Conservation (phyloP, 2,329 filamentous ascomycete genomes). For the Sordariomycetes sp. region DNA sequence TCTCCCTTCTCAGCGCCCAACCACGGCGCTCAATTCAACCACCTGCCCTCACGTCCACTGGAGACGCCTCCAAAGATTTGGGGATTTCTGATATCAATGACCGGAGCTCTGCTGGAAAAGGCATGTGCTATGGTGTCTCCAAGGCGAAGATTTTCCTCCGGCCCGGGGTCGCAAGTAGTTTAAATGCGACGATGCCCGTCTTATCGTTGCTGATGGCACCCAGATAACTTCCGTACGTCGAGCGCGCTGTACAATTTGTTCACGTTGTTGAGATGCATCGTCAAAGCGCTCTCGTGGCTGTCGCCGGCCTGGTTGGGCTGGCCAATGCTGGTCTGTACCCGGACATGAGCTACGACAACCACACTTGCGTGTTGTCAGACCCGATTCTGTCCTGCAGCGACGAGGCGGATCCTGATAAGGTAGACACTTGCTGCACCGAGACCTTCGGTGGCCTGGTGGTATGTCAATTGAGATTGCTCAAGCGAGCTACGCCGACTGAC, state of each 20-base stretch:
- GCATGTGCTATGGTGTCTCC: too few species aligned
- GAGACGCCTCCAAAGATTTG: too few species aligned
- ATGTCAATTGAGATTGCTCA: conserved; percentile 7
- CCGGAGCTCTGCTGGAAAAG: neutral
- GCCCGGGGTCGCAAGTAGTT: too few species aligned
- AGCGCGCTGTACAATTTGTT: too few species aligned
- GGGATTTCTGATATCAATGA: too few species aligned
- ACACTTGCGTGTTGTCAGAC: conserved; percentile 40
- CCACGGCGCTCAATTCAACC: neutral
- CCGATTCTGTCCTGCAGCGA: conserved; percentile 38
- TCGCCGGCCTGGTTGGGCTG: conserved; percentile 18
- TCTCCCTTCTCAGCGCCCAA: neutral
- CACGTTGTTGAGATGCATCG: conserved; percentile 19
- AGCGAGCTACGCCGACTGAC: too few species aligned
- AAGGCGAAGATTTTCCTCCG: too few species aligned
- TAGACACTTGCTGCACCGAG: conserved; percentile 56
- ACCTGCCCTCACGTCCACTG: too few species aligned
- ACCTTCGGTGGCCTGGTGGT: conserved; percentile 53
- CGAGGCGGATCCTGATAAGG: conserved; percentile 29
- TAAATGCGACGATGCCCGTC: too few species aligned
- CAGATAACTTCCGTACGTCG: too few species aligned
- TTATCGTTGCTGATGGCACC: too few species aligned
- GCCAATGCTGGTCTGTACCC: conserved; percentile 28
- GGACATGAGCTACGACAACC: conserved; percentile 40
- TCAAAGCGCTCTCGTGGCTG: conserved; percentile 10